Conservation (phyloP, 768 basidiomycete genomes). For the Suillus variegatus region DNA sequence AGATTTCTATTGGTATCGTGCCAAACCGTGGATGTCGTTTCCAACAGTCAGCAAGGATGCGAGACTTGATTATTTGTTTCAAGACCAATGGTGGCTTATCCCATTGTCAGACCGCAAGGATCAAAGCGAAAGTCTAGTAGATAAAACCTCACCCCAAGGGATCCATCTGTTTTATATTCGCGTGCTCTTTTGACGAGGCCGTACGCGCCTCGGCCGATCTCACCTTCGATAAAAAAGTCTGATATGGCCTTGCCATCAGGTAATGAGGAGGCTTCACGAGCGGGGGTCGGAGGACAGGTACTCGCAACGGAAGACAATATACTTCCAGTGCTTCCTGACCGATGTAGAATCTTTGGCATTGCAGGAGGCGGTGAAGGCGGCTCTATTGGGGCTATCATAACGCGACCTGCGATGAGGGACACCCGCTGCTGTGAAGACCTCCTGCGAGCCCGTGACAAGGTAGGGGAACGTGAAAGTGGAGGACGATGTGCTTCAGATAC, state of each 20-base stretch:
- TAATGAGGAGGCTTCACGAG: conserved; percentile 29
- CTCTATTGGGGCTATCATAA: conserved; percentile 76
- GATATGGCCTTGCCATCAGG: conserved; percentile 73
- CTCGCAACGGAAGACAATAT: conserved; percentile 59
- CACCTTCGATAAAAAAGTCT: conserved; percentile 82
- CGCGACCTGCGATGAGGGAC: conserved; percentile 79
- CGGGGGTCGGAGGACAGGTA: conserved; percentile 65
- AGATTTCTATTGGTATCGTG: conserved; percentile 97
- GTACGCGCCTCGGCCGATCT: conserved; percentile 94
- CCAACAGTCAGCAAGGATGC: conserved; percentile 99
- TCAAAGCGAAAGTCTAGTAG: conserved; percentile 16
- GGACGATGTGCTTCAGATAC: conserved; percentile 26
- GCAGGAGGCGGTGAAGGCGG: conserved; percentile 65
- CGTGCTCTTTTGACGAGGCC: conserved; percentile 91
- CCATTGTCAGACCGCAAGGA: conserved; percentile 17
- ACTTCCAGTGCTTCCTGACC: conserved; percentile 64
- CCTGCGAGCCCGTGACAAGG: conserved; percentile 65
- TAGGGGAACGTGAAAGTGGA: conserved; percentile 48
- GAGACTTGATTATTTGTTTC: conserved; percentile 98
- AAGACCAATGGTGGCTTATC: conserved; percentile 85
- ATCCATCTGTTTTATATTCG: conserved; percentile 72
- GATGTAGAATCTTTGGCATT: conserved; percentile 62
- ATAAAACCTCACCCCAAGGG: conserved; percentile 71
- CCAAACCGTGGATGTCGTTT: conserved; percentile 94
- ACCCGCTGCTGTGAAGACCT: conserved; percentile 85